phyloP scores from a whole-genome alignment of 177 flowering plant genomes.

The Vitis hybrid region DNA sequence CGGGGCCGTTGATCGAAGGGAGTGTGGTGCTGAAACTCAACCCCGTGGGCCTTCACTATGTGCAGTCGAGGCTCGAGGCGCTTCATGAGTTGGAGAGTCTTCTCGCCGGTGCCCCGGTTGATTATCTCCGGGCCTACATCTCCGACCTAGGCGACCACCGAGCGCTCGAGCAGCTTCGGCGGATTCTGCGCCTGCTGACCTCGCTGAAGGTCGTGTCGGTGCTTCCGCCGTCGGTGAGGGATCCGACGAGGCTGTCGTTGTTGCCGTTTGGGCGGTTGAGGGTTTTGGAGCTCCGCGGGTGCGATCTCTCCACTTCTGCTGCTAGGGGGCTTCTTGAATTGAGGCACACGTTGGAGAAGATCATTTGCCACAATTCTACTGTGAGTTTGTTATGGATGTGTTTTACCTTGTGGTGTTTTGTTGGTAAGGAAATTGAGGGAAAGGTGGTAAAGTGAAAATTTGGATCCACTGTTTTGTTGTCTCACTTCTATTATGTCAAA shows the following conservation, averaged over 20 bases:
- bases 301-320: conserved; percentile 86
- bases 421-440: background rate
- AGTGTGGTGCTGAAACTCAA: conserved; percentile 67
- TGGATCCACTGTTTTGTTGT: background rate
- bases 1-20: conserved; percentile 69
- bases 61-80: conserved; percentile 85
- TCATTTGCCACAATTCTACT: conserved; percentile 86
- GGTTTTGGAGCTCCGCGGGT: conserved; percentile 85
- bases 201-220: conserved; percentile 79
- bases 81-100: conserved; percentile 79
- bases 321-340: conserved; percentile 81
- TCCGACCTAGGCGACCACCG: conserved; percentile 97
- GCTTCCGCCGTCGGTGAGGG: conserved; percentile 53
- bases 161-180: conserved; percentile 86
- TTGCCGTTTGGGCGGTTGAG: conserved; percentile 67
- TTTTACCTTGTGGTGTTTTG: background rate
- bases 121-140: conserved; percentile 89
- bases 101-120: conserved; percentile 88
- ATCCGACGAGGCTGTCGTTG: conserved; percentile 77
- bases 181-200: conserved; percentile 71
- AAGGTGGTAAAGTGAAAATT: background rate
- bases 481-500: background rate
- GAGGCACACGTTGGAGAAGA: conserved; percentile 84
- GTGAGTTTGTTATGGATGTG: conserved; percentile 37
- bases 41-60: conserved; percentile 89